Evolutionary conservation across 148 eudicot species (phyloP).

Genomic region (Hydrangea macrophylla): DNA sequence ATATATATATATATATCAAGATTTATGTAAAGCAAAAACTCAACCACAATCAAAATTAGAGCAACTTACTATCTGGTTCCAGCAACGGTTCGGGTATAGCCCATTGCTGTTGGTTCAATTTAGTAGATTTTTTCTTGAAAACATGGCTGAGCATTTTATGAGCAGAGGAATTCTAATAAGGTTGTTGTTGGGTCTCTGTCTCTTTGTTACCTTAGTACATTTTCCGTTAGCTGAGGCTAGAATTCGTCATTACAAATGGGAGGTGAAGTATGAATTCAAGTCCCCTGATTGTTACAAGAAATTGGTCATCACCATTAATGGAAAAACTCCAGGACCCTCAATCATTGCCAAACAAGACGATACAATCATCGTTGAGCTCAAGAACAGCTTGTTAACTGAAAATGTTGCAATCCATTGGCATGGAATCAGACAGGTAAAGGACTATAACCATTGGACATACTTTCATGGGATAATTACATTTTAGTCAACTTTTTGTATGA

Average conservation of each 20-base stretch:
- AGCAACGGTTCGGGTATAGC: too few species aligned
- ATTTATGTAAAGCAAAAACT: too few species aligned
- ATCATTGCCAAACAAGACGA: constrained; percentile 68
- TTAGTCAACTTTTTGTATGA: too few species aligned
- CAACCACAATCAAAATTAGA: too few species aligned
- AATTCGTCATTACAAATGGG: constrained; percentile 49
- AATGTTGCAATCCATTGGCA: constrained; percentile 90
- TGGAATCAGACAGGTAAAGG: constrained; percentile 69
- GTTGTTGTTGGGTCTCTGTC: neutral
- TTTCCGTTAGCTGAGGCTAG: constrained; percentile 35
- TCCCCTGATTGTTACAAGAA: constrained; percentile 72
- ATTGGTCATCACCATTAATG: constrained; percentile 58
- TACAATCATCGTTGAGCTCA: constrained; percentile 66
- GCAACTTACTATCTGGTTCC: too few species aligned
- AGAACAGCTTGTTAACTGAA: constrained; percentile 66
- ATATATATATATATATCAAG: too few species aligned
- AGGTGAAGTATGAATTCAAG: constrained; percentile 67
- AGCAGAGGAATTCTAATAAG: too few species aligned
- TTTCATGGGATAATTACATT: too few species aligned
- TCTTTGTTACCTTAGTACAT: neutral
- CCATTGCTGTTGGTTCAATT: too few species aligned
- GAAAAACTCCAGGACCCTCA: constrained; percentile 67
- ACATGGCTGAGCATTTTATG: too few species aligned
- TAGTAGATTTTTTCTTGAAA: too few species aligned
- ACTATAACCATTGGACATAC: too few species aligned